Conservation (phyloP, 495 filamentous ascomycete genomes). For the Tuber borchii region DNA sequence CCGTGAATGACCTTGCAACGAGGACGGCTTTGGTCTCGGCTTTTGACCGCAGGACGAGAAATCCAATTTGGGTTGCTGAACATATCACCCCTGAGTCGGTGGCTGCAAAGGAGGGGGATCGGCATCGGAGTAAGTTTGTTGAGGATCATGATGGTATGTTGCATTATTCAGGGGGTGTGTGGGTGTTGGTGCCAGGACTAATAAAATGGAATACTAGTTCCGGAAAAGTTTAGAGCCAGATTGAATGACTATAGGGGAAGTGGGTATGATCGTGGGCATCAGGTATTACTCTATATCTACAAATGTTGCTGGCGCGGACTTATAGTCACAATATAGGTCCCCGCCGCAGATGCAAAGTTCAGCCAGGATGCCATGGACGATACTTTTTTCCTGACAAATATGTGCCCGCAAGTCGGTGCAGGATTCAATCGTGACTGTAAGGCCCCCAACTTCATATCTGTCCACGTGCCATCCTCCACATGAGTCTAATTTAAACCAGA, state of each 20-base stretch:
- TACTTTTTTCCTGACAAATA: conserved; percentile 87
- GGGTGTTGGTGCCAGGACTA: not conserved
- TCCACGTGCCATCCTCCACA: not conserved
- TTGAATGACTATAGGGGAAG: conserved; percentile 88
- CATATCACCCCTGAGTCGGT: conserved; percentile 93
- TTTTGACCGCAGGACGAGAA: conserved; percentile 85
- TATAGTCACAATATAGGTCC: conserved; percentile 49
- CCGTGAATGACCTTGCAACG: conserved; percentile 71
- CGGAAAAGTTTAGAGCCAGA: conserved; percentile 78
- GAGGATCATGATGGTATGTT: conserved; percentile 55
- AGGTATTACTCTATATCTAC: conserved; percentile 64
- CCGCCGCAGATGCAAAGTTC: conserved; percentile 95
- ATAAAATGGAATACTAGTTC: conserved; percentile 49
- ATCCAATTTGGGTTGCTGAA: conserved; percentile 92
- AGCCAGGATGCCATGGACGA: conserved; percentile 86
- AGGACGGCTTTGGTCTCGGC: conserved; percentile 69
- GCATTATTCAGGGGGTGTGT: not conserved
- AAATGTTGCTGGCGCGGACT: conserved; percentile 38
- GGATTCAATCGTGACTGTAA: conserved; percentile 82
- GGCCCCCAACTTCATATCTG: not conserved
- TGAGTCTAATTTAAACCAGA: conserved; percentile 46
- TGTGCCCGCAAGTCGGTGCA: conserved; percentile 95
- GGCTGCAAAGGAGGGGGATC: conserved; percentile 65
- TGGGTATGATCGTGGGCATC: conserved; percentile 93
- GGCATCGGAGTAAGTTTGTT: conserved; percentile 71